Evolutionary conservation across 257 asterid genomes (phyloP).

Genomic region (Thymus quinquecostatus): DNA sequence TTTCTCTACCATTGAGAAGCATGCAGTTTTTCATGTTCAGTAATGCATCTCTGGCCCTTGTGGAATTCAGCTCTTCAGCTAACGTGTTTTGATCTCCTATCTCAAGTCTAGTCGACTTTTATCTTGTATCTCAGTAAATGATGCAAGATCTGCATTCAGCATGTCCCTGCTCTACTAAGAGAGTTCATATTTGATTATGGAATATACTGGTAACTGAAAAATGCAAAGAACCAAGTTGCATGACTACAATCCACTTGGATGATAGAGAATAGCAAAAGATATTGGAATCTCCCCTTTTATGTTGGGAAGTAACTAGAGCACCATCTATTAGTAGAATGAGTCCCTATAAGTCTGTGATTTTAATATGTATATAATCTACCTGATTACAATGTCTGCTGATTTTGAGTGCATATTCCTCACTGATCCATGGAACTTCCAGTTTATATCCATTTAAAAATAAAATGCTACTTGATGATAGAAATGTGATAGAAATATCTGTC

Average conservation of each 20-base stretch:
- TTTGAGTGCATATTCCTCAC: constrained; percentile 18
- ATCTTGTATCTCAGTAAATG: background rate
- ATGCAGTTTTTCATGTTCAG: constrained; percentile 15
- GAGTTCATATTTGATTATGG: background rate
- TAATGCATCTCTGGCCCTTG: constrained; percentile 15
- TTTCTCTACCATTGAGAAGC: constrained; percentile 10
- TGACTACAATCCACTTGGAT: background rate
- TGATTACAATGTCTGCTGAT: background rate
- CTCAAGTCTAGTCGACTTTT: background rate
- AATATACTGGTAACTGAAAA: constrained; percentile 16
- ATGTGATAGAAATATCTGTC: background rate
- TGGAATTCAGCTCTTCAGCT: constrained; percentile 3
- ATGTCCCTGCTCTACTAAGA: background rate
- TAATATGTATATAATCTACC: background rate
- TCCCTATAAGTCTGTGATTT: constrained; percentile 5
- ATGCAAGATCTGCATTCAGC: constrained; percentile 23
- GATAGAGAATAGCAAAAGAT: background rate
- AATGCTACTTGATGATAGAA: background rate
- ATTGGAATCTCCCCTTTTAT: background rate
- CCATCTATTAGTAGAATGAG: background rate
- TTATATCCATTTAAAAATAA: background rate
- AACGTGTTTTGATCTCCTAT: background rate
- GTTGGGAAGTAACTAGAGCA: background rate
- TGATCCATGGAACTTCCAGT: background rate
- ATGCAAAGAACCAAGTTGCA: constrained; percentile 2